Base-by-base conservation (phyloP, 2,329 filamentous ascomycete genomes). In the Nemania bipapillata region DNA sequence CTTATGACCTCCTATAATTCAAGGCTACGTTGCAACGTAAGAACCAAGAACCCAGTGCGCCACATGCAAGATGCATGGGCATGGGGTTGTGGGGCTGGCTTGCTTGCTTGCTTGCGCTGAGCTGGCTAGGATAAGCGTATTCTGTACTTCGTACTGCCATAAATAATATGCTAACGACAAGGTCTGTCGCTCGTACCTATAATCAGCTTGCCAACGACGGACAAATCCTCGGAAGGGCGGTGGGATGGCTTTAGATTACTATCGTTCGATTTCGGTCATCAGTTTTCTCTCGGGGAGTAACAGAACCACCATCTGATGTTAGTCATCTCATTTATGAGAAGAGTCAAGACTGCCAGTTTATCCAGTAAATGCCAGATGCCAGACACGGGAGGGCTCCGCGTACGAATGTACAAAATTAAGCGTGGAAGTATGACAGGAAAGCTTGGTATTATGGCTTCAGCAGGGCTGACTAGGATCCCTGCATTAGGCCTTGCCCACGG, bases 231-330 rank as follows among this genome's bases (percentile, higher is more conserved):
- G 57, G 53, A 62, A 57, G 35, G 50, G 54, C 58, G 53, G 66
- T 69, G 66, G 59, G 66, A 49, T 49, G 53, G 66, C 30, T 30
- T 60, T 49, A 65, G 57, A 68, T 65, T 60, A 59, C 50, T 24
- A 67, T 68, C 62, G 53, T 62, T 69, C 66, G 63, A 59, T 65
- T 54, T 22, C n/a, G 52, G 56, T 32, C 62, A 47, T 62, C 66
- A 68, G 62, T 55, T 53, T 54, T 68, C 53, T 26, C 49, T 49
- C 55, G 55, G 37, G 45, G 45, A 42, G 54, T 45, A 68, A 61
- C 55, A 22, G 55, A 56, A 65, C 61, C 57, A 68, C 47, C 35
- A 68, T 61, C 66, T 68, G 56, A 68, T 68, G 61, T 68, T 65
- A 24, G 55, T 68, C 61, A 68, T 68, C 56, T 68, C 65, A 68